These are phyloP conservation scores for Tetrahymena malaccensis DNA, from an alignment of 73 alveolate genomes.

Conservation along the genomic window DNA sequence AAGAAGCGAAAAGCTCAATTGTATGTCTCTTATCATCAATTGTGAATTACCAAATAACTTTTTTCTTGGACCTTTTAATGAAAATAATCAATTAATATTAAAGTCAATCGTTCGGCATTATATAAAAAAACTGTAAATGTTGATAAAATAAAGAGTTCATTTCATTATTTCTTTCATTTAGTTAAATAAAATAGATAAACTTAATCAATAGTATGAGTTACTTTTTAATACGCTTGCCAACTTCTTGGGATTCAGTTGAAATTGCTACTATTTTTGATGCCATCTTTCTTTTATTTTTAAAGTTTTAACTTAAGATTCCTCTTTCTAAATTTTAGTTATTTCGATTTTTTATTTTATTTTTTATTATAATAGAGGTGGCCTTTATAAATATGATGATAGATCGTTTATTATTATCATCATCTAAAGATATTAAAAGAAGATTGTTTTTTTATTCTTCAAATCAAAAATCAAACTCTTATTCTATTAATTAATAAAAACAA, in stretches of 20 bases:
- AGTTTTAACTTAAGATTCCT: neutral
- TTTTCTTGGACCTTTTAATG: slow-evolving; percentile 50
- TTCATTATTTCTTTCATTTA: neutral
- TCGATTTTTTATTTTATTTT: neutral
- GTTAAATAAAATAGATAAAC: too few species aligned
- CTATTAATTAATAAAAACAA: too few species aligned
- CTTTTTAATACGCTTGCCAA: neutral
- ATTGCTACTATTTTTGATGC: neutral
- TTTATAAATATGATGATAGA: too few species aligned
- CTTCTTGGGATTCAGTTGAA: neutral
- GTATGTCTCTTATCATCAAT: slow-evolving; percentile 65
- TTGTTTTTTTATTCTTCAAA: neutral
- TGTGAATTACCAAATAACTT: slow-evolving; percentile 62
- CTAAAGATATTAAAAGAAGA: neutral
- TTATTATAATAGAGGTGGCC: neutral
- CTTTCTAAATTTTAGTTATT: neutral
- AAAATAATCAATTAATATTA: neutral
- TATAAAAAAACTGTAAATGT: neutral
- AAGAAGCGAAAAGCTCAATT: slow-evolving; percentile 61
- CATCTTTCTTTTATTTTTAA: neutral
- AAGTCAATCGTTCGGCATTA: neutral
- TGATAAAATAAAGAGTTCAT: too few species aligned
- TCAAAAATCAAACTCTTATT: neutral
- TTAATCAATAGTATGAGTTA: neutral
- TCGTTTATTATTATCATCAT: too few species aligned